Evolutionary conservation across 169 alveolate genomes (phyloP), one percentile per base, ranked within the genome.

Genomic region (Plasmodium knowlesi): DNA sequence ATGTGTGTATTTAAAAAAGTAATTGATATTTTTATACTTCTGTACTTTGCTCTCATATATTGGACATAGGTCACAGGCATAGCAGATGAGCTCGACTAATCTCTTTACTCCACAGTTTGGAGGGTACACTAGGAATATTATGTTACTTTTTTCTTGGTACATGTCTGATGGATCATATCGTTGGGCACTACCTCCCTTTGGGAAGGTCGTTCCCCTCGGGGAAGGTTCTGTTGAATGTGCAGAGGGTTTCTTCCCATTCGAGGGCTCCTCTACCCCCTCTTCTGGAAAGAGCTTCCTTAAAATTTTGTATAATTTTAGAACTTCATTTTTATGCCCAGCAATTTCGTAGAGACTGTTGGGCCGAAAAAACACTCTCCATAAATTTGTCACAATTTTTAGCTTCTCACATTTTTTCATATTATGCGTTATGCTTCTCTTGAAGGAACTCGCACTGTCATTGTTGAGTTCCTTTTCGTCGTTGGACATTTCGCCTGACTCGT

Each of bases 271-370:
- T 39, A 53, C 82, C 14, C 43, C 82, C 12, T 2, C 12, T 30
- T 53, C 78, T 9, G 82, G 84, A 39, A 85, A 74, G n/a, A 34
- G 41, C n/a, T 34, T 85, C 67, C 41, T 85, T 43, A 85, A 50
- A 74, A 85, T 74, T 85, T 54, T 85, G 67, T 85, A 85, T 22
- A 85, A 85, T 32, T 53, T 30, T 3, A 85, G 19, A 5, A 74
- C 79, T 85, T 85, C 93, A 43, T 85, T 85, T 85, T 57, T 85
- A 85, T 85, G 93, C 14, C 93, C 93, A 14, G 86, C 84, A 30
- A 85, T 74, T 85, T 85, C 93, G 67, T 85, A 85, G 16, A 85
- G 43, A 34, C 93, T 85, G 30, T 85, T 85, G 8, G 93, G 93
- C 61, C 71, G 22, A 85, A 85, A 85, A 28, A 85, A 85, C 25